Conservation (phyloP, 164 flowering plant genomes). For the Hamamelis virginiana region DNA sequence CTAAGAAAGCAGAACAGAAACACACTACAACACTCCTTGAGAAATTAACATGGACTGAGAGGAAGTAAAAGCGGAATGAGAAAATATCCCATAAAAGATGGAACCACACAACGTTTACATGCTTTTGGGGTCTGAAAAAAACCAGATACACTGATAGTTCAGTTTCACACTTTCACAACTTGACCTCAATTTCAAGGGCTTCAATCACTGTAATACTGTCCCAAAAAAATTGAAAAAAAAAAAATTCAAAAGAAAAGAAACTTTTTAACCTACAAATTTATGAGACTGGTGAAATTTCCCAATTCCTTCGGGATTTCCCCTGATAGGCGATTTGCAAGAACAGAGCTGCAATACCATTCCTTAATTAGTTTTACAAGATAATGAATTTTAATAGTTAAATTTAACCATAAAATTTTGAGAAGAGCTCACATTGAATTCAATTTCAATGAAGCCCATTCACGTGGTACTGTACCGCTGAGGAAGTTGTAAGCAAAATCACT, state of each 20-base stretch:
- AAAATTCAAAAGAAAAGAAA: neutral
- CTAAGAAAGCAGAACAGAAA: neutral
- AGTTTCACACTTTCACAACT: neutral
- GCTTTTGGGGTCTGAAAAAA: too few species aligned
- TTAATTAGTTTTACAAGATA: neutral
- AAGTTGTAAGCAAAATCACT: slow-evolving; percentile 73
- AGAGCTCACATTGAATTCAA: slow-evolving; percentile 47
- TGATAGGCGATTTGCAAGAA: slow-evolving; percentile 50
- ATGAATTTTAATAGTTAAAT: neutral
- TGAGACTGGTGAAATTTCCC: slow-evolving; percentile 53
- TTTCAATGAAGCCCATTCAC: slow-evolving; percentile 56
- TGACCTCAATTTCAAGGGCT: neutral
- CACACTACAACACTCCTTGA: neutral
- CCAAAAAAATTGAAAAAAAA: neutral
- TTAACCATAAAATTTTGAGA: neutral
- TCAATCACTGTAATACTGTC: neutral
- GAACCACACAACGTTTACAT: neutral
- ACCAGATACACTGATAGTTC: neutral
- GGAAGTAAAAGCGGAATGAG: neutral
- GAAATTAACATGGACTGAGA: neutral
- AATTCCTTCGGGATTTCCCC: slow-evolving; percentile 50
- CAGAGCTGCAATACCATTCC: slow-evolving; percentile 44
- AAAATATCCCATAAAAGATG: neutral
- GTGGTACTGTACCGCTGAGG: slow-evolving; percentile 74
- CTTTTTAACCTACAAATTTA: slow-evolving; percentile 29